Percentiles rank a stretch among this genome's conserved stretches.
Evolutionary conservation across 1,284 basidiomycete genomes (phyloP).

Genomic region (Leccinum ponderosum): DNA sequence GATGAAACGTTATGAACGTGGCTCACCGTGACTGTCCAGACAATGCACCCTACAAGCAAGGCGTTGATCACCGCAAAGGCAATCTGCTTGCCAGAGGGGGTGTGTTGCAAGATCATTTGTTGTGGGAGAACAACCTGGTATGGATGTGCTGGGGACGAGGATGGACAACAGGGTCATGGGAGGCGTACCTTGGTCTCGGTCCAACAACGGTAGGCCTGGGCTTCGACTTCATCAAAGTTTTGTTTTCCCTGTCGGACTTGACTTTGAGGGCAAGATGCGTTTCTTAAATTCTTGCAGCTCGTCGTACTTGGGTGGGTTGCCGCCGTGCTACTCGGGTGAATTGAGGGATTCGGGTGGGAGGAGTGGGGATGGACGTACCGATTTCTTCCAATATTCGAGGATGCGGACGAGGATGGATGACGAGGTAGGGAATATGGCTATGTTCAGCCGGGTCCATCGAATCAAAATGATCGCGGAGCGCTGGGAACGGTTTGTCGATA

Average conservation of each 20-base stretch:
- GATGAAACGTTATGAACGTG: neutral
- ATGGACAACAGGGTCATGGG: neutral
- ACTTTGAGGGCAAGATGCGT: slow-evolving; percentile 56
- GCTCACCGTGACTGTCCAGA: slow-evolving; percentile 23
- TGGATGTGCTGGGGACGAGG: neutral
- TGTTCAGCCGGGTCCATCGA: slow-evolving; percentile 85
- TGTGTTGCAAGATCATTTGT: too few relatives aligned
- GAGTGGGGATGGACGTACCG: slow-evolving; percentile 42
- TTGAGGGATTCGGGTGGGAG: neutral
- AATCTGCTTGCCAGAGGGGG: too few relatives aligned
- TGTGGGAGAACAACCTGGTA: slow-evolving; percentile 38
- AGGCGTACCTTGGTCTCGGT: slow-evolving; percentile 53
- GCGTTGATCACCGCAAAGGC: too few relatives aligned
- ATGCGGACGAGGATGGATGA: slow-evolving; percentile 77
- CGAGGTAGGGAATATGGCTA: slow-evolving; percentile 83
- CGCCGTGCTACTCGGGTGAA: slow-evolving; percentile 53
- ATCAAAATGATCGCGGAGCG: slow-evolving; percentile 71
- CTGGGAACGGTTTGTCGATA: slow-evolving; percentile 87
- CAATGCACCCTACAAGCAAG: too few relatives aligned
- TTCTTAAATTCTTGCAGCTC: slow-evolving; percentile 85
- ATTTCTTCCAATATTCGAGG: slow-evolving; percentile 77
- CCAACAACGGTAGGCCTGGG: slow-evolving; percentile 79
- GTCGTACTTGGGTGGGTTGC: slow-evolving; percentile 57
- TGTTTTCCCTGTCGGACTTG: slow-evolving; percentile 89
- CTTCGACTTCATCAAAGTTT: slow-evolving; percentile 83